Evolutionary conservation across 2,329 filamentous ascomycete species (phyloP).

Genomic region (Xylaria sp.): DNA sequence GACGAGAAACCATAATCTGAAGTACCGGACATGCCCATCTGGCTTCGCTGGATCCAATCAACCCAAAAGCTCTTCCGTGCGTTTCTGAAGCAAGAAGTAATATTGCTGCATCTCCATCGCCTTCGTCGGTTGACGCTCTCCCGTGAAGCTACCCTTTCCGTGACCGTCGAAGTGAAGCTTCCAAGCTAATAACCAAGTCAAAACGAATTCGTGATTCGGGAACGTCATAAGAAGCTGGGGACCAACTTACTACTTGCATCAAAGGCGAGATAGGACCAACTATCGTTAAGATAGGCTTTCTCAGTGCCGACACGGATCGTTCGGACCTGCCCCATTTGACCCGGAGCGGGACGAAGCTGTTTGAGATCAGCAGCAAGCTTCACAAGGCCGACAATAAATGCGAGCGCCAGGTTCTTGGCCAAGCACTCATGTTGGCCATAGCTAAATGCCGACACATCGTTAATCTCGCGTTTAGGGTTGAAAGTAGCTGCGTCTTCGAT

Average conservation of each 20-base stretch:
- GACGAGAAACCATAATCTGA: background rate
- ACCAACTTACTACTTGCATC: slow-evolving; percentile 57
- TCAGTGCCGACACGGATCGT: slow-evolving; percentile 53
- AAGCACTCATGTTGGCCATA: slow-evolving; percentile 60
- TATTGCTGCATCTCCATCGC: slow-evolving; percentile 47
- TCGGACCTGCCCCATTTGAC: slow-evolving; percentile 58
- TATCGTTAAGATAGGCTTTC: slow-evolving; percentile 58
- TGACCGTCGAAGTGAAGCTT: slow-evolving; percentile 55
- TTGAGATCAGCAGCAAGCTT: slow-evolving; percentile 56
- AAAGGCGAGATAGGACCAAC: slow-evolving; percentile 57
- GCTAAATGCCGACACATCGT: slow-evolving; percentile 56
- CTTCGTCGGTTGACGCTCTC: slow-evolving; percentile 44
- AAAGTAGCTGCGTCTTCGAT: slow-evolving; percentile 54
- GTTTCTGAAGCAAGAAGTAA: slow-evolving; percentile 50
- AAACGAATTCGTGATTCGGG: slow-evolving; percentile 15
- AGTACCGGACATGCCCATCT: background rate
- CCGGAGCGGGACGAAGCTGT: slow-evolving; percentile 57
- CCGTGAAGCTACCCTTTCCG: slow-evolving; percentile 49
- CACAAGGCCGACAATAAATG: slow-evolving; percentile 55
- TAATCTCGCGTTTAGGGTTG: slow-evolving; percentile 53
- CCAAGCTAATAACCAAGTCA: slow-evolving; percentile 48
- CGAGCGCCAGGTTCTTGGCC: slow-evolving; percentile 53
- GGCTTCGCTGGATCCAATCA: background rate
- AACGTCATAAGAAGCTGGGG: background rate
- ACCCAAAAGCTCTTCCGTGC: slow-evolving; percentile 44